Base-by-base conservation (phyloP, 352 stramenopile genomes). In the Pythium grandisporangium region DNA sequence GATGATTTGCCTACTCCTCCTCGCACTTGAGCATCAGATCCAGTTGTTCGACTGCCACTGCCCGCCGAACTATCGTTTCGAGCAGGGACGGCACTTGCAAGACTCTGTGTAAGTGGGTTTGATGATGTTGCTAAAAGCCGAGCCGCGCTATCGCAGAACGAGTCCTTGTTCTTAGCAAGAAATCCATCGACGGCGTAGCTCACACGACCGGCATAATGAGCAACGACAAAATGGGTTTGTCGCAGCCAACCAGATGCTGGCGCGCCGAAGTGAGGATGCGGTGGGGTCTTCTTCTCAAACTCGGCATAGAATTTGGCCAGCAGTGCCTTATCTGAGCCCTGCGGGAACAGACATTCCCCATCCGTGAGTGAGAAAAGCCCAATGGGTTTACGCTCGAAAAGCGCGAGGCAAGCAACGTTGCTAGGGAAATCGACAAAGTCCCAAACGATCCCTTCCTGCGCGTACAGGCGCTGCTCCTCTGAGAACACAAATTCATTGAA, bases 401-500 rank as follows among this genome's bases (percentile, higher is more conserved):
- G 49, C 42, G 85, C 70, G 10, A 95, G 62, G 26, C 80, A 93
- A 26, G 61, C 58, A 2, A 53, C 44, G 58, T 95, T 95, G 55
- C 89, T 78, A 2, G 78, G 76, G 35, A 88, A 92, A 29, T 84
- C 74, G 21, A 93, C 72, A 21, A 85, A 79, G 20, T 48, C 60
- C 65, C 71, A 89, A 24, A 51, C 48, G 34, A 96, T 93, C 6
- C 63, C 73, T 39, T 96, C 84, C 6, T 75, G 60, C 11, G 61
- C 50, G 53, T 93, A 88, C 37, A 91, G 44, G 21, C 66, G 55
- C 49, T 95, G 78, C 53, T 95, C 80, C 7, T 94, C 61, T 36
- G 95, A 93, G 37, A 99, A 97, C 24, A 97, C 84, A 50, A 91
- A 90, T 59, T 77, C 56, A 42, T 93, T 95, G 58, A 95, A 95